A percentile compares a stretch with the other conserved stretches of the same genome.
Conservation (phyloP, 2,329 filamentous ascomycete species). For the Onygenales sp. region DNA sequence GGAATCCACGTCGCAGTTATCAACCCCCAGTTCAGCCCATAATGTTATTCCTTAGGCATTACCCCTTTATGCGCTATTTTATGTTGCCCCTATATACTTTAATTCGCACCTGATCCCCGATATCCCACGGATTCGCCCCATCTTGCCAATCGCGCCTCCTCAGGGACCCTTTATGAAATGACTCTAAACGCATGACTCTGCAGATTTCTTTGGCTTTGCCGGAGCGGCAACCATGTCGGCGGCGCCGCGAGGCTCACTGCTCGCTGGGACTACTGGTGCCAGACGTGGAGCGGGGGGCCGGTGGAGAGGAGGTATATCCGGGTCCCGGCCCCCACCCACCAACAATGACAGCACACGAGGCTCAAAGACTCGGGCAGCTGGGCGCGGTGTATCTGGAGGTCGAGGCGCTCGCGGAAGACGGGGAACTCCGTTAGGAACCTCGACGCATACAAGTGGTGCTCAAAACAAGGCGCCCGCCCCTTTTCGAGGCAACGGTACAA, state of each 20-base stretch:
- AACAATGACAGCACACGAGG: conserved; percentile 1
- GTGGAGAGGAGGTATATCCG: neutral
- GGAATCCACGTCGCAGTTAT: too few species aligned
- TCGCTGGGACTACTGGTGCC: neutral
- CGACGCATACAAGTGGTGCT: neutral
- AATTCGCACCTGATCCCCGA: neutral
- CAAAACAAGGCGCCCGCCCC: neutral
- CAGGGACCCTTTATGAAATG: neutral
- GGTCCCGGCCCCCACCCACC: neutral
- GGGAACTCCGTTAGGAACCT: neutral
- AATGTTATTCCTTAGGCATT: too few species aligned
- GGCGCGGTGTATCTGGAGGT: neutral
- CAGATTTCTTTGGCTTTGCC: neutral
- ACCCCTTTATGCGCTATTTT: too few species aligned
- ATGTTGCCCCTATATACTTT: too few species aligned
- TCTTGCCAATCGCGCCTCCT: neutral
- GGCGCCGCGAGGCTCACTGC: neutral
- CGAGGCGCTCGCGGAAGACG: conserved; percentile 2
- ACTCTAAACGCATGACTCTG: conserved; percentile 2
- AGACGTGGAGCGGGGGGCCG: conserved; percentile 5
- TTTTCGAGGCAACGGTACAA: conserved; percentile 1
- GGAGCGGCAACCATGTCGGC: neutral
- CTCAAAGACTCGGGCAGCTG: neutral
- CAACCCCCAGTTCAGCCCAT: too few species aligned
- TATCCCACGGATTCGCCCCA: neutral